phyloP scores from a whole-genome alignment of 192 early-diverging fungal species.

The Coemansia sp. region DNA sequence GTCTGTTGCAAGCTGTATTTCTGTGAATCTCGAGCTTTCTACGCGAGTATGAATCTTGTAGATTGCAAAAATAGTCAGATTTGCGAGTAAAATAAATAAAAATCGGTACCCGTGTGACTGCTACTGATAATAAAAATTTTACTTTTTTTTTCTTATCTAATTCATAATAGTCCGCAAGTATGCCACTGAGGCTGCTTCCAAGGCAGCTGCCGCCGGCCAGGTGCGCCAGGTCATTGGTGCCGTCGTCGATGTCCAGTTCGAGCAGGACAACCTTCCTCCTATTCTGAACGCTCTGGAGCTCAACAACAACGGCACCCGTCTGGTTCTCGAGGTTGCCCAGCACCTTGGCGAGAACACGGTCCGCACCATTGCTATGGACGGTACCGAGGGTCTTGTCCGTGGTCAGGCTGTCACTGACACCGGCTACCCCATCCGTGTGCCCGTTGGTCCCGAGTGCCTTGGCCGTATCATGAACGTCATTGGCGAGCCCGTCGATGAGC shows the following conservation, averaged over 20 bases:
- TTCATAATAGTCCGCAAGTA: slow-evolving; percentile 57
- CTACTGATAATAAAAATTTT: background rate
- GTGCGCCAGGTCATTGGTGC: slow-evolving; percentile 96
- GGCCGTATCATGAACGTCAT: slow-evolving; percentile 99
- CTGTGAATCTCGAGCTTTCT: background rate
- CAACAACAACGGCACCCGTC: slow-evolving; percentile 73
- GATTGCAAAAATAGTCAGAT: background rate
- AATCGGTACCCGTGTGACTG: background rate
- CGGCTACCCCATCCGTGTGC: slow-evolving; percentile 88
- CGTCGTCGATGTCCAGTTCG: slow-evolving; percentile 98
- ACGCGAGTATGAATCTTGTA: background rate
- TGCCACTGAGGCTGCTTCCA: slow-evolving; percentile 59
- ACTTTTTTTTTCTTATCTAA: background rate
- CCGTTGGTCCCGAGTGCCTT: slow-evolving; percentile 91
- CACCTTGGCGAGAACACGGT: slow-evolving; percentile 99
- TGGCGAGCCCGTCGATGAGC: slow-evolving; percentile 97
- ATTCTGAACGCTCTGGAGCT: slow-evolving; percentile 98
- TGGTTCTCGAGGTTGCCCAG: slow-evolving; percentile 95
- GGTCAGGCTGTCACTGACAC: slow-evolving; percentile 94
- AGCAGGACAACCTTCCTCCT: slow-evolving; percentile 82
- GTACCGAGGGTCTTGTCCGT: slow-evolving; percentile 96
- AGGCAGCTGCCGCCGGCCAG: slow-evolving; percentile 66
- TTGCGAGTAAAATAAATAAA: no score
- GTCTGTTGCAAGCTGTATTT: background rate
- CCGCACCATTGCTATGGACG: slow-evolving; percentile 99